Evolutionary conservation across 2,329 filamentous ascomycete species (phyloP).

Genomic region (Colletotrichum cordylinicola): DNA sequence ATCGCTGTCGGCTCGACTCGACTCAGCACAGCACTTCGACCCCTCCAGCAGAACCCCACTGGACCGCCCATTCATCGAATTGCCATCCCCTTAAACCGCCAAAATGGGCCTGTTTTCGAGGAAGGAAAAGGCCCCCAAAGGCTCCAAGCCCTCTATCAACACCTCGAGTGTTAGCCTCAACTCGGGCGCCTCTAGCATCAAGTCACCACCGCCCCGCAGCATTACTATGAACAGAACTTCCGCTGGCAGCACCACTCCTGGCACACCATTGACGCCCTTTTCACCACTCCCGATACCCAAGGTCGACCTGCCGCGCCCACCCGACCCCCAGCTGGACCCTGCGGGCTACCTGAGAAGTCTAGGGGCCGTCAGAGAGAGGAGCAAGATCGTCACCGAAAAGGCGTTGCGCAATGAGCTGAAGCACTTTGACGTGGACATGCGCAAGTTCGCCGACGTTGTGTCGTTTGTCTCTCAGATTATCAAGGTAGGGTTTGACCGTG

Average conservation of each 20-base stretch:
- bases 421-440: conserved; percentile 89
- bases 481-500: conserved; percentile 66
- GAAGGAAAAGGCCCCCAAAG: conserved; percentile 55
- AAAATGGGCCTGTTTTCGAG: conserved; percentile 64
- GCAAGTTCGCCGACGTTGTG: conserved; percentile 83
- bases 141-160: conserved; percentile 42
- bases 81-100: conserved; percentile 1
- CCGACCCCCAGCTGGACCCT: conserved; percentile 87
- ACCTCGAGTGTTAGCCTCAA: conserved; percentile 55
- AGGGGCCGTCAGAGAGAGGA: conserved; percentile 83
- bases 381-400: conserved; percentile 75
- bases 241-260: conserved; percentile 51
- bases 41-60: conserved; percentile 7
- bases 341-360: conserved; percentile 91
- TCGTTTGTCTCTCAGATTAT: conserved; percentile 91
- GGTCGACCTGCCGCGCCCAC: conserved; percentile 81
- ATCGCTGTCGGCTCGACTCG: background rate
- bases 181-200: conserved; percentile 56
- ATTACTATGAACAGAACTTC: conserved; percentile 54
- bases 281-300: conserved; percentile 67
- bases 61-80: background rate
- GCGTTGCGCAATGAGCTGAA: conserved; percentile 78
- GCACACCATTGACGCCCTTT: conserved; percentile 57
- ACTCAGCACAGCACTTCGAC: background rate
- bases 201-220: conserved; percentile 41